Evolutionary conservation across 1,284 basidiomycete species (phyloP).

Genomic region (Leccinum solheimii): DNA sequence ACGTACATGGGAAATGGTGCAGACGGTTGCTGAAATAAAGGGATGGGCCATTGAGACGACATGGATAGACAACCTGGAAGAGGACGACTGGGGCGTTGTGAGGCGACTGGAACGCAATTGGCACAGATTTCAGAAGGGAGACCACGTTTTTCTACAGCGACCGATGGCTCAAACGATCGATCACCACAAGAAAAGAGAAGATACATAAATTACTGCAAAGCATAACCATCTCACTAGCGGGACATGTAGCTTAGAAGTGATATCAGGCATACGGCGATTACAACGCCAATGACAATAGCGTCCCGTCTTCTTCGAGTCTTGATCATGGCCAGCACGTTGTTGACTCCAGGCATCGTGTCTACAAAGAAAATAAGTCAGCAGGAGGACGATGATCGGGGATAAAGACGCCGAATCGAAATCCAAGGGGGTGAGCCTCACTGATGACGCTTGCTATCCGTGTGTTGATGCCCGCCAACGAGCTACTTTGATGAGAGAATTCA

Average conservation of each 20-base stretch:
- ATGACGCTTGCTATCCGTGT: constrained; percentile 82
- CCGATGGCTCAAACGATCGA: not conserved
- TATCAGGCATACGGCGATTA: constrained; percentile 85
- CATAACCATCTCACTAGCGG: constrained; percentile 34
- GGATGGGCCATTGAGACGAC: constrained; percentile 65
- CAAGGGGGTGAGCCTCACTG: constrained; percentile 47
- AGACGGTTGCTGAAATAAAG: constrained; percentile 59
- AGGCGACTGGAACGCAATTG: constrained; percentile 67
- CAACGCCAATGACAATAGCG: constrained; percentile 83
- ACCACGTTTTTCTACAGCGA: constrained; percentile 35
- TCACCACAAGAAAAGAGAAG: not conserved
- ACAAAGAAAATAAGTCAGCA: constrained; percentile 7
- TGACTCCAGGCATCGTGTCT: constrained; percentile 93
- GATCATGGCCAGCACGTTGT: constrained; percentile 90
- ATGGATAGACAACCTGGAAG: constrained; percentile 48
- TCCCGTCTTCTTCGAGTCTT: constrained; percentile 88
- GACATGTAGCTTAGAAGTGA: constrained; percentile 79
- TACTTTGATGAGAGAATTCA: constrained; percentile 87
- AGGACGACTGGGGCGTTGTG: constrained; percentile 60
- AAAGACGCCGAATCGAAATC: not conserved
- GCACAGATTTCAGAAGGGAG: constrained; percentile 52
- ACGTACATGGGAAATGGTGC: constrained; percentile 71
- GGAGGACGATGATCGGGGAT: not conserved
- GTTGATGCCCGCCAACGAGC: constrained; percentile 75
- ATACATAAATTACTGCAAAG: constrained; percentile 3